A percentile compares a stretch with the other conserved stretches of the same genome.
Conservation (phyloP, 495 filamentous ascomycete species). For the Ramalina intermedia region DNA sequence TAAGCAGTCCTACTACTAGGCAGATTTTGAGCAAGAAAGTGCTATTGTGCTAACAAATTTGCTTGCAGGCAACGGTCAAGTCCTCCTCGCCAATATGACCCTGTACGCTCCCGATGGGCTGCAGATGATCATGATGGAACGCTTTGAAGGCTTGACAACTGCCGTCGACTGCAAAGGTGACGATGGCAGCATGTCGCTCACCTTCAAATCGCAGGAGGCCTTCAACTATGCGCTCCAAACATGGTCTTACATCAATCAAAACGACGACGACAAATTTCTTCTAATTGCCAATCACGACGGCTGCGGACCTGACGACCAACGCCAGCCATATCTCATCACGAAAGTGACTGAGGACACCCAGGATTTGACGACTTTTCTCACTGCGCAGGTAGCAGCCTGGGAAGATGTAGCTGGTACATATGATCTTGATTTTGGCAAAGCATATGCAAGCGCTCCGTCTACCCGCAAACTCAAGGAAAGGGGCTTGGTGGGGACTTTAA, state of each 20-base stretch:
- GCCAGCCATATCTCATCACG: slow-evolving; percentile 20
- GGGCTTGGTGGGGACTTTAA: slow-evolving; percentile 4
- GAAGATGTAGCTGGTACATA: slow-evolving; percentile 21
- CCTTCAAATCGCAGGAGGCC: slow-evolving; percentile 18
- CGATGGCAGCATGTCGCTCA: slow-evolving; percentile 20
- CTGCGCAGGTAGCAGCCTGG: slow-evolving; percentile 16
- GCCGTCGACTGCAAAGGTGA: slow-evolving; percentile 23
- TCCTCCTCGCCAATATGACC: slow-evolving; percentile 24
- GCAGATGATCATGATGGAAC: slow-evolving; percentile 22
- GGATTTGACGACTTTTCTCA: slow-evolving; percentile 15
- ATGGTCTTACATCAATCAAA: slow-evolving; percentile 22
- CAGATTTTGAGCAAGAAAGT: no score
- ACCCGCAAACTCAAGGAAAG: slow-evolving; percentile 3
- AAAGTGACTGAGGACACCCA: slow-evolving; percentile 14
- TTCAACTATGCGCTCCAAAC: slow-evolving; percentile 19
- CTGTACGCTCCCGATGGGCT: slow-evolving; percentile 21
- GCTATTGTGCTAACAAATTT: no score
- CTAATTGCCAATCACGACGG: slow-evolving; percentile 26
- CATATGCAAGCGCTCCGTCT: slow-evolving; percentile 1
- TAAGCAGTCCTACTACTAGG: background rate
- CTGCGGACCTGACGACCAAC: slow-evolving; percentile 20
- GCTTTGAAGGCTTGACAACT: slow-evolving; percentile 21
- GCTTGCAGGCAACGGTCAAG: slow-evolving; percentile 10
- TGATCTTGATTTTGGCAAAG: slow-evolving; percentile 21
- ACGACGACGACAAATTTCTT: slow-evolving; percentile 16